phyloP scores from a whole-genome alignment of 2,329 filamentous ascomycete genomes.

The Fusarium sp. region DNA sequence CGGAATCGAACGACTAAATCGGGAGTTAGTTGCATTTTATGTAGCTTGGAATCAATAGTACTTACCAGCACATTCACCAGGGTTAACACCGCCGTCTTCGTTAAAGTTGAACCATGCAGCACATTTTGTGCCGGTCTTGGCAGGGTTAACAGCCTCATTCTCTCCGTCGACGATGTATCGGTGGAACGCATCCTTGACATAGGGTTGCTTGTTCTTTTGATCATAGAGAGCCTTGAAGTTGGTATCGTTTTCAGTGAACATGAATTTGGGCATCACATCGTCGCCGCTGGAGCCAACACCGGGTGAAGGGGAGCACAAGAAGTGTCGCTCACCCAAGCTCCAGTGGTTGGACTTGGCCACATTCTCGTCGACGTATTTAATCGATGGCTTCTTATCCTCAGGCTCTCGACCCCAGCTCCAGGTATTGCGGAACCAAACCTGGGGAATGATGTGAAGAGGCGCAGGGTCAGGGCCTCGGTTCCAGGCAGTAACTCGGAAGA shows the following conservation, averaged over 20 bases:
- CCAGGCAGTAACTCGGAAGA: conserved; percentile 96
- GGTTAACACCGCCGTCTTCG: conserved; percentile 84
- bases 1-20: conserved; percentile 84
- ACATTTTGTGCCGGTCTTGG: conserved; percentile 83
- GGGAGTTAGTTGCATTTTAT: not conserved
- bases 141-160: conserved; percentile 83
- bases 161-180: conserved; percentile 85
- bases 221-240: conserved; percentile 83
- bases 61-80: conserved; percentile 89
- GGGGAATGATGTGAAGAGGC: conserved; percentile 91
- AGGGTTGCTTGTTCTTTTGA: conserved; percentile 80
- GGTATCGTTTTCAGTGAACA: conserved; percentile 97
- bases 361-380: conserved; percentile 72
- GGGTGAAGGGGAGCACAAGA: conserved; percentile 89
- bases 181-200: conserved; percentile 97
- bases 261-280: conserved; percentile 84
- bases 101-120: conserved; percentile 94
- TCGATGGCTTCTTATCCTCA: conserved; percentile 80
- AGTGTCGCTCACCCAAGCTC: conserved; percentile 83
- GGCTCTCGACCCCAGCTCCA: conserved; percentile 93
- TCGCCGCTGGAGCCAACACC: conserved; percentile 81
- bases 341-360: conserved; percentile 81
- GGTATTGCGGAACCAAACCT: conserved; percentile 97
- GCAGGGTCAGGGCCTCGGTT: conserved; percentile 92
- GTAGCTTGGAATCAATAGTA: conserved; percentile 50